These are phyloP conservation scores for Rhodotorula diobovata DNA, from an alignment of 768 basidiomycete genomes.

Conservation along the genomic window DNA sequence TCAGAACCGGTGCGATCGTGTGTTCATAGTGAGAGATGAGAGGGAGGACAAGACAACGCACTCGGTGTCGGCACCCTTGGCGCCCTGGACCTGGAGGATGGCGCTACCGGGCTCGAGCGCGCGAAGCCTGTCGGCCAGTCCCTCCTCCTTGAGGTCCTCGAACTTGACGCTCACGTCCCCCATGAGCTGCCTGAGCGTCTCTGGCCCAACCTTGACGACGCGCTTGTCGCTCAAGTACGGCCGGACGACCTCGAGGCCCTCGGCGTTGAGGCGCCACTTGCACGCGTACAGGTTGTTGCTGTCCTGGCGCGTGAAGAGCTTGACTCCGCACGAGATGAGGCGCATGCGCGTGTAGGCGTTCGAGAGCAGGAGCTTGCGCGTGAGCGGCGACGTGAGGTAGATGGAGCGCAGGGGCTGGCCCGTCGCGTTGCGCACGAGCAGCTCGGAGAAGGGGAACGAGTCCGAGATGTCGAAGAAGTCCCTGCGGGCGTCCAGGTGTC, in stretches of 20 bases:
- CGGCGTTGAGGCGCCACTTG: constrained; percentile 62
- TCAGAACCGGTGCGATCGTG: no score
- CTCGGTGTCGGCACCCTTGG: constrained; percentile 56
- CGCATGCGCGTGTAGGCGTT: constrained; percentile 82
- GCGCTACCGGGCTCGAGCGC: constrained; percentile 65
- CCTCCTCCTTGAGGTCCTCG: constrained; percentile 54
- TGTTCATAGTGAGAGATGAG: no score
- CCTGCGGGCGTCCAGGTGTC: constrained; percentile 49
- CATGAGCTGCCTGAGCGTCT: constrained; percentile 63
- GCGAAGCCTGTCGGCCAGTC: constrained; percentile 55
- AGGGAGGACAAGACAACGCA: constrained; percentile 47
- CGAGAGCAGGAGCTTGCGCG: constrained; percentile 69
- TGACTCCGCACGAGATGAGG: constrained; percentile 87
- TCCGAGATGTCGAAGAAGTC: constrained; percentile 65
- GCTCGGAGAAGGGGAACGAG: constrained; percentile 67
- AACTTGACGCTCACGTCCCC: constrained; percentile 75
- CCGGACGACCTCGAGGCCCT: constrained; percentile 77
- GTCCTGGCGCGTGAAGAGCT: constrained; percentile 87
- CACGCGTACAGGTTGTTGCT: constrained; percentile 51
- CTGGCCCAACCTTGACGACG: constrained; percentile 60
- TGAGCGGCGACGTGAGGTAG: constrained; percentile 79
- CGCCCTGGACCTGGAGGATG: constrained; percentile 64
- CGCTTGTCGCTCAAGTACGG: constrained; percentile 66
- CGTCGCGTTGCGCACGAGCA: constrained; percentile 80
- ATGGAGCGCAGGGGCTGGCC: constrained; percentile 70